Evolutionary conservation across 345 rosid genomes (phyloP), one percentile per base, ranked within the genome.

Genomic region (Laguncularia racemosa): DNA sequence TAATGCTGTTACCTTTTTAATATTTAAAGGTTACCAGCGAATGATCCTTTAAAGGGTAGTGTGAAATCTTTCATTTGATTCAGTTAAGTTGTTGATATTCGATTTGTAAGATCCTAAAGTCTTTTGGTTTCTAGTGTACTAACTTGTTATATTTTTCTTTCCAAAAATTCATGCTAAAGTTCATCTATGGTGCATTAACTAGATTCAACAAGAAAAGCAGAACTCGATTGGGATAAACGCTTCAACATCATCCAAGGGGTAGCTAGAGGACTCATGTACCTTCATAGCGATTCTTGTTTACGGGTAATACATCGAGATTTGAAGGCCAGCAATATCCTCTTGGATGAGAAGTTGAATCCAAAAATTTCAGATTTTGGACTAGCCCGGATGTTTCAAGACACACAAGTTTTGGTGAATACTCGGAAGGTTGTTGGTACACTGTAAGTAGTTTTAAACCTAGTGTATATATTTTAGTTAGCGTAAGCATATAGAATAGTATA

Each of bases 301-400:
- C 63, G 52, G 56, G 70, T 78, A 12, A 63, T 78, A 21, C 82
- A 74, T 26, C 58, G 77, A 26, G 79, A 78, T 59, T 48, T 74
- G 14, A 78, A 74, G 40, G 49, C 66, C 2, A 66, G 77, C 58
- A 71, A 78, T 52, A 55, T 71, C 55, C 60, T 69, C 20, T 55
- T 74, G 13, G 79, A 71, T 47, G 63, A 16, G 3, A 65, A 57
- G 10, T 62, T 74, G 79, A 71, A 66, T 13, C 71, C 75, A 5
- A 78, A 61, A 58, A 74, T 74, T 16, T 78, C 75, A 14, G 77
- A 78, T 56, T 78, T 78, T 59, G 77, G 79, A 10, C 53, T 62
- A 47, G 77, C 77, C 1, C 59, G 66, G 48, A 63, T 71, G 19
- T 72, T 70, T 26, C 46, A 60, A 15, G 71, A 52, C 12, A 66